A percentile compares a stretch with the other conserved stretches of the same genome.
phyloP scores from a whole-genome alignment of 257 asterid species.

The Penstemon barbatus region DNA sequence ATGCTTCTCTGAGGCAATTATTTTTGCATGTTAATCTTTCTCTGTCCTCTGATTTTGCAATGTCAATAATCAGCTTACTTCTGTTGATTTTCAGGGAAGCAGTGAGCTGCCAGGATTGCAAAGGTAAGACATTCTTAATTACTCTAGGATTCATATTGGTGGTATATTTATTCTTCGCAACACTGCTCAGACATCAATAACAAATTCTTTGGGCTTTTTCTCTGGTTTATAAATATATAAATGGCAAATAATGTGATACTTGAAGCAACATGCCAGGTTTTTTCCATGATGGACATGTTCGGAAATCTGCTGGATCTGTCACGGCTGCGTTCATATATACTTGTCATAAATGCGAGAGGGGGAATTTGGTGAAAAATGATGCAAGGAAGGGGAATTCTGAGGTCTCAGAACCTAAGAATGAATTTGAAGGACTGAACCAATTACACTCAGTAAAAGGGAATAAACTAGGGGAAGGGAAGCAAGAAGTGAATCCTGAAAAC shows the following conservation, averaged over 20 bases:
- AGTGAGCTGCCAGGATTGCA: slow-evolving; percentile 74
- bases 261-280: slow-evolving; percentile 51
- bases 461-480: slow-evolving; percentile 43
- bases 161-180: slow-evolving; percentile 19
- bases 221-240: slow-evolving; percentile 16
- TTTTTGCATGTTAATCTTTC: slow-evolving; percentile 3
- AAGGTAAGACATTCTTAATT: slow-evolving; percentile 51
- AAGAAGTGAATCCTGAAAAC: slow-evolving; percentile 37
- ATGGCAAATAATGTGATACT: slow-evolving; percentile 23
- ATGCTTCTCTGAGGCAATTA: slow-evolving; percentile 5
- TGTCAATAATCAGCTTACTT: slow-evolving; percentile 30
- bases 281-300: slow-evolving; percentile 73
- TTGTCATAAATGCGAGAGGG: slow-evolving; percentile 66
- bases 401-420: slow-evolving; percentile 40
- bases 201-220: slow-evolving; percentile 11
- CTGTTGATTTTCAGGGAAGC: slow-evolving; percentile 74
- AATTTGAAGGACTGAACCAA: slow-evolving; percentile 41
- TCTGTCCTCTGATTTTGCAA: slow-evolving; percentile 25
- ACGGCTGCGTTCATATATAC: slow-evolving; percentile 45
- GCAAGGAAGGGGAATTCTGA: slow-evolving; percentile 37
- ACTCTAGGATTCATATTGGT: slow-evolving; percentile 16
- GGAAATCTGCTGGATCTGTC: slow-evolving; percentile 52
- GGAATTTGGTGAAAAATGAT: slow-evolving; percentile 38
- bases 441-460: slow-evolving; percentile 46
- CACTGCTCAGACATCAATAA: slow-evolving; percentile 16